Conservation (phyloP, 805 yeast genomes). For the Candida ulmi region DNA sequence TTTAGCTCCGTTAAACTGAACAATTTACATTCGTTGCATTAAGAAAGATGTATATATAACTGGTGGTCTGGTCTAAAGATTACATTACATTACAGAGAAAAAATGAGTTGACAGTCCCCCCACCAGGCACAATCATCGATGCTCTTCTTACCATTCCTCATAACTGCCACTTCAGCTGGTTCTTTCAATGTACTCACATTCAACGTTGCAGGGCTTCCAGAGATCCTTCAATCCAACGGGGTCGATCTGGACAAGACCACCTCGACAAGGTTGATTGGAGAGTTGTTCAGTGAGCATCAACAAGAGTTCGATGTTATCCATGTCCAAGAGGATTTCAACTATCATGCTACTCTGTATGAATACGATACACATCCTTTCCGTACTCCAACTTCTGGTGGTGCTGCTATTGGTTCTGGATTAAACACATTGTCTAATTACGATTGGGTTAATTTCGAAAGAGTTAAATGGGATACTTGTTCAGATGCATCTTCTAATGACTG, state of each 20-base stretch:
- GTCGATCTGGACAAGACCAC: constrained; percentile 5
- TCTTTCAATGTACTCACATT: constrained; percentile 6
- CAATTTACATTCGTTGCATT: too few species aligned
- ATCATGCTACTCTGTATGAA: constrained; percentile 6
- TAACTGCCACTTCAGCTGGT: background rate
- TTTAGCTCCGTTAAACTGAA: too few species aligned
- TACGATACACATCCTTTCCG: constrained; percentile 7
- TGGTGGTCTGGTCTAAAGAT: too few species aligned
- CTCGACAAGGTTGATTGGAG: constrained; percentile 6
- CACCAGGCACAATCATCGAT: too few species aligned
- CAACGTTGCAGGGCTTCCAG: constrained; percentile 9
- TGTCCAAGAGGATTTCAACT: constrained; percentile 10
- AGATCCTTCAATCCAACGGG: constrained; percentile 5
- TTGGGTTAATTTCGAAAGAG: constrained; percentile 6
- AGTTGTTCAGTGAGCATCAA: background rate
- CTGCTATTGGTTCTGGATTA: constrained; percentile 6
- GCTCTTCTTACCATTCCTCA: too few species aligned
- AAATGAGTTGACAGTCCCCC: too few species aligned
- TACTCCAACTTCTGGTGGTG: constrained; percentile 9
- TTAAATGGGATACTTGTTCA: constrained; percentile 7
- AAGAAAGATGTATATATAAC: too few species aligned
- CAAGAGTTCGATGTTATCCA: constrained; percentile 5
- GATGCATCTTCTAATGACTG: constrained; percentile 8
- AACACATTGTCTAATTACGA: constrained; percentile 8
- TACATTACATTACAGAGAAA: too few species aligned